Conservation (phyloP, 2,329 filamentous ascomycete genomes). For the Aspergillus fischeri region DNA sequence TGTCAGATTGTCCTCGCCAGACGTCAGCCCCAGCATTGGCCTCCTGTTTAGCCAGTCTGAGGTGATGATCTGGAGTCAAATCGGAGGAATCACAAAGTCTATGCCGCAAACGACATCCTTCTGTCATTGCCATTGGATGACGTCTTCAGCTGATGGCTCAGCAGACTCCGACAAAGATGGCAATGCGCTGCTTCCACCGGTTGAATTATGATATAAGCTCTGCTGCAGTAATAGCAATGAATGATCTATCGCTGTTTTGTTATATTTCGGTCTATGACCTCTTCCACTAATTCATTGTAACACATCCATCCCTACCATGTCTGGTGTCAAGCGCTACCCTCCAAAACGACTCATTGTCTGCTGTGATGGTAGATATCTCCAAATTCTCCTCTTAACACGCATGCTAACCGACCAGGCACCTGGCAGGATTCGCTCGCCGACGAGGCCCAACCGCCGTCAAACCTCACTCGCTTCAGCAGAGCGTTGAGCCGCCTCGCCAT, state of each 20-base stretch:
- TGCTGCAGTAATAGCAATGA: background rate
- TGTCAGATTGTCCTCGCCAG: background rate
- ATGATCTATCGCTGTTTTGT: background rate
- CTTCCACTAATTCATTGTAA: background rate
- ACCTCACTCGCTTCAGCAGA: slow-evolving; percentile 37
- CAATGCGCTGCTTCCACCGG: background rate
- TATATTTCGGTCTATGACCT: background rate
- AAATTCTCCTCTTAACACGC: background rate
- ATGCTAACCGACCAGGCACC: slow-evolving; percentile 15
- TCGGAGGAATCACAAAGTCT: background rate
- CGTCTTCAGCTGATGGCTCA: background rate
- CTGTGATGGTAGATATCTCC: slow-evolving; percentile 26
- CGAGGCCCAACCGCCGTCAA: slow-evolving; percentile 30
- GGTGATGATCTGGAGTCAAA: background rate
- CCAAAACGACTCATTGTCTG: slow-evolving; percentile 32
- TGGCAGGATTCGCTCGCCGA: slow-evolving; percentile 30
- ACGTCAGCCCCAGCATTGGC: background rate
- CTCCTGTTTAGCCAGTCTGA: background rate
- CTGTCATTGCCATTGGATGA: background rate
- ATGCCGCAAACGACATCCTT: background rate
- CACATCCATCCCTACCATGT: background rate
- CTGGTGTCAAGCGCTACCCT: background rate
- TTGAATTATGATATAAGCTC: background rate
- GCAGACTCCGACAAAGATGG: background rate
- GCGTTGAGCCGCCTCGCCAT: slow-evolving; percentile 30